Evolutionary conservation across 306 rosid species (phyloP).

Genomic region (Cyamopsis tetragonoloba): DNA sequence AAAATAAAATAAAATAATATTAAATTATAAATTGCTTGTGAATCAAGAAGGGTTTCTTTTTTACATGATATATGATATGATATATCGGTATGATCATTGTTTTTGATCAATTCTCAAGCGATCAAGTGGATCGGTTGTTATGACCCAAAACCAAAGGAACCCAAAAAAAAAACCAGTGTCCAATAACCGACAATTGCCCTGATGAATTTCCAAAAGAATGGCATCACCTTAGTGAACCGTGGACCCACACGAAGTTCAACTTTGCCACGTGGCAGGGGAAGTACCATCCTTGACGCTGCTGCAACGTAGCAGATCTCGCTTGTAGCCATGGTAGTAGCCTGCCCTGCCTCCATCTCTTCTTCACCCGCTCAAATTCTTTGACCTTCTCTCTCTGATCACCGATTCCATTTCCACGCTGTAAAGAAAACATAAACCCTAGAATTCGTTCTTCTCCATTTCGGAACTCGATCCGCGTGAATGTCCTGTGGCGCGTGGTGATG

Average conservation of each 20-base stretch:
- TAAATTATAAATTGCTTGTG: no score
- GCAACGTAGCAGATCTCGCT: slow-evolving; percentile 32
- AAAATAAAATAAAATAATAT: no score
- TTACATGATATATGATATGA: no score
- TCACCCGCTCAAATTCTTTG: slow-evolving; percentile 52
- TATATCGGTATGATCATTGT: no score
- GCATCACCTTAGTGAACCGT: neutral
- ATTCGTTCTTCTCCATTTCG: neutral
- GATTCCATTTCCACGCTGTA: neutral
- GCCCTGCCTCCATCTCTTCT: neutral
- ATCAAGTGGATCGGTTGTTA: no score
- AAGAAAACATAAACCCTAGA: neutral
- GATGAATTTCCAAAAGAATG: neutral
- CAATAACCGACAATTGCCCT: no score
- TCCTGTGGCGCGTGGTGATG: slow-evolving; percentile 39
- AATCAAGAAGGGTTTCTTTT: no score
- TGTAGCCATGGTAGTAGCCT: slow-evolving; percentile 6
- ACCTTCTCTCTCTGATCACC: slow-evolving; percentile 6
- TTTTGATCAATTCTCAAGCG: no score
- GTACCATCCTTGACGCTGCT: slow-evolving; percentile 30
- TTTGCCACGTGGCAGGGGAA: slow-evolving; percentile 27
- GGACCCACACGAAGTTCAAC: neutral
- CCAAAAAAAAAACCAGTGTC: no score
- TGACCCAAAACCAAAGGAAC: neutral
- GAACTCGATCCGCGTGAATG: slow-evolving; percentile 25